Evolutionary conservation across 371 early-diverging fungal species (phyloP), one percentile per base, ranked within the genome.

Genomic region (Gilbertella persicaria): DNA sequence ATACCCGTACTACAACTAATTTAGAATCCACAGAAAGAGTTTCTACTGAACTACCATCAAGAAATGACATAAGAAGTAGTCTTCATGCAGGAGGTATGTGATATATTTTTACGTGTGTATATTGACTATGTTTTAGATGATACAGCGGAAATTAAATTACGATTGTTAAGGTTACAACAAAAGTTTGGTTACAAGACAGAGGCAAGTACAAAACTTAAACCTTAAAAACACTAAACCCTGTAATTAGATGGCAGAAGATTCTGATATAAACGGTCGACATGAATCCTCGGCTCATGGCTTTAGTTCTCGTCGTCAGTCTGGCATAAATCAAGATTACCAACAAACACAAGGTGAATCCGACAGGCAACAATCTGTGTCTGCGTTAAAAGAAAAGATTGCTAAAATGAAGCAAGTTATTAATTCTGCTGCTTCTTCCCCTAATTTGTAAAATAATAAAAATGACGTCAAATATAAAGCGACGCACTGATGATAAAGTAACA

Each of bases 311-410:
- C 48, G 49, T 30, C 60, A 60, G 38, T 42, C 49, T 10, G 39
- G 39, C 33, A 25, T 45, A 40, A n/a, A 14, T 14, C 40, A 50
- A 47, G 59, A 58, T 40, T 45, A 53, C 16, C 37, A 28, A 12
- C 44, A 53, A 14, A 13, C 36, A 4, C 58, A 50, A 33, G 58
- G 56, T n/a, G 66, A 69, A 35, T 28, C 71, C 16, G 74, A 77
- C 43, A 65, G 79, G 19, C 71, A 73, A 16, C 75, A 79, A 35
- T 72, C 82, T 13, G 82, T 85, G 2, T 73, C 71, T 25, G 68
- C 76, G n/a, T 63, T 85, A 44, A 83, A 80, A 48, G 85, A 84
- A 61, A 54, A 78, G 42, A 50, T 85, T 8, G 85, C 81, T 1
- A 53, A 66, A 29, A 82, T 85, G 83, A 85, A 85, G 62, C 57